phyloP scores from a whole-genome alignment of 1,139 yeast genomes.

The Scheffersomyces titani region DNA sequence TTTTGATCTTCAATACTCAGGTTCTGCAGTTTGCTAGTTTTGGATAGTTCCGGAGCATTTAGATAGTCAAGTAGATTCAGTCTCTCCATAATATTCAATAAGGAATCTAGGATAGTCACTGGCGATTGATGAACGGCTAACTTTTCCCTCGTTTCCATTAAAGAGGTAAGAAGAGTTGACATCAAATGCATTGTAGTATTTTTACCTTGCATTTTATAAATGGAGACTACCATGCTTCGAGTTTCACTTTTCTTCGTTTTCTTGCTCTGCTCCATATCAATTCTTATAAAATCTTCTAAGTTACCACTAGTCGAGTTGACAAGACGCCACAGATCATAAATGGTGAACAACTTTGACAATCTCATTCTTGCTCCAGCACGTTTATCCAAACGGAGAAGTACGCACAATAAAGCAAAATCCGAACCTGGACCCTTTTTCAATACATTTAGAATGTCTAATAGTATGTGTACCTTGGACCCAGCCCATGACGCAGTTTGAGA shows the following conservation, averaged over 20 bases:
- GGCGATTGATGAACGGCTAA: conserved; percentile 16
- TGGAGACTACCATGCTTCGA: neutral
- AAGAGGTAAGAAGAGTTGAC: conserved; percentile 10
- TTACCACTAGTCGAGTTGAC: neutral
- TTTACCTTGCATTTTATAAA: conserved; percentile 12
- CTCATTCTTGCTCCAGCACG: conserved; percentile 24
- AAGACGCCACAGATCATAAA: conserved; percentile 9
- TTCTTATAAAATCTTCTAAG: conserved; percentile 9
- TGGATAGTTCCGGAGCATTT: conserved; percentile 15
- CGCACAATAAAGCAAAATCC: conserved; percentile 34
- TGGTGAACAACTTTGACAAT: conserved; percentile 28
- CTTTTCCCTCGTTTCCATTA: conserved; percentile 14
- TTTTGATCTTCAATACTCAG: conserved; percentile 1
- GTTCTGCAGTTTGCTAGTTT: conserved; percentile 1
- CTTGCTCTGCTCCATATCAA: conserved; percentile 1
- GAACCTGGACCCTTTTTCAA: conserved; percentile 30
- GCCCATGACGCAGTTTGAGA: conserved; percentile 57
- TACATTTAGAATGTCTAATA: conserved; percentile 53
- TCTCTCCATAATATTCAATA: conserved; percentile 18
- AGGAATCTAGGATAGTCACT: conserved; percentile 16
- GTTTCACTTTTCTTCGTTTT: neutral
- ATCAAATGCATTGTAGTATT: conserved; percentile 2
- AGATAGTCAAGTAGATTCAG: conserved; percentile 26
- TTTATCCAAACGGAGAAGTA: conserved; percentile 29
- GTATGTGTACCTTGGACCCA: conserved; percentile 46